phyloP scores from a whole-genome alignment of 140 eudicot genomes.

The Anethum foeniculum region DNA sequence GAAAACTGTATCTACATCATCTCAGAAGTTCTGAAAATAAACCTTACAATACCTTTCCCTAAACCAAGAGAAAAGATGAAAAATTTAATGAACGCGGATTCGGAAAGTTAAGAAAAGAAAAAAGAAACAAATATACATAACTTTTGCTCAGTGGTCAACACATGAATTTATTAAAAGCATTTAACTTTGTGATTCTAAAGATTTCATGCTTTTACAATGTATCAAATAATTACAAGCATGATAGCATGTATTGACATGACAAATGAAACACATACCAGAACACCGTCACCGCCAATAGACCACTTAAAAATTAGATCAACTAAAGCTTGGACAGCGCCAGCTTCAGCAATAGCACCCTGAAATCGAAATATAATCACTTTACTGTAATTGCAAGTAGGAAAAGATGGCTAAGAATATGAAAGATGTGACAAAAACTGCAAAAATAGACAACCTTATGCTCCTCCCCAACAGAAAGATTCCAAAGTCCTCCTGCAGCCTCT shows the following conservation, averaged over 20 bases:
- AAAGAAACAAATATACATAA: neutral
- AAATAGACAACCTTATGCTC: constrained; percentile 77
- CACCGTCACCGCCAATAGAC: constrained; percentile 93
- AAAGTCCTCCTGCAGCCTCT: constrained; percentile 99
- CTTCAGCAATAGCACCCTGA: constrained; percentile 91
- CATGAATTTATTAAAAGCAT: neutral
- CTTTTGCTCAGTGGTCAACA: neutral
- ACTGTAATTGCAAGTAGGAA: constrained; percentile 5
- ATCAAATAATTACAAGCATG: neutral
- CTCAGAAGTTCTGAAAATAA: neutral
- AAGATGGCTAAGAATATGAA: neutral
- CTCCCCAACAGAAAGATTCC: constrained; percentile 99
- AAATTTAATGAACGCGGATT: neutral
- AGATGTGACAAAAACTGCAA: neutral
- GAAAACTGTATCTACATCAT: neutral
- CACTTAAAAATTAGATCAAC: constrained; percentile 90
- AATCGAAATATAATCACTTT: constrained; percentile 12
- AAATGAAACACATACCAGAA: constrained; percentile 53
- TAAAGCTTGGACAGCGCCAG: constrained; percentile 87
- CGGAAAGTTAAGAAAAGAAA: neutral
- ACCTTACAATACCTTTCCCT: neutral
- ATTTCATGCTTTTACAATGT: neutral
- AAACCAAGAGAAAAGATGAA: neutral
- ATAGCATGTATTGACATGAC: neutral
- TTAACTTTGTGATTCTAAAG: neutral